Base-by-base conservation (phyloP, 768 basidiomycete genomes). In the Gymnopilus junonius region DNA sequence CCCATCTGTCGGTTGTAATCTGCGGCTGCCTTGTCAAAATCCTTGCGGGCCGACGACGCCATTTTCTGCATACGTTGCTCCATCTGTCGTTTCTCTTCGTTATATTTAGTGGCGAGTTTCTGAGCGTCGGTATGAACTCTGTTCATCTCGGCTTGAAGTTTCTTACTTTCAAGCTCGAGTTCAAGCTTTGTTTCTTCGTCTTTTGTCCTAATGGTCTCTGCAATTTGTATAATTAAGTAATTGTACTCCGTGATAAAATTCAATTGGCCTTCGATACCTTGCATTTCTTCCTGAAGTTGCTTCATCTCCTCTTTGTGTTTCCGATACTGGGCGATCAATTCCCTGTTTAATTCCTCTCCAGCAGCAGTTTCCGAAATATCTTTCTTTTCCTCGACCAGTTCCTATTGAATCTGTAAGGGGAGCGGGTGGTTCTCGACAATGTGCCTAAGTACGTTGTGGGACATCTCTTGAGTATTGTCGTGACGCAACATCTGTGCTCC, bases 341-440 rank as follows among this genome's bases (percentile, higher is more conserved):
- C 85, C 15, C 77, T 76, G 56, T 77, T 79, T 25, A 88, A 76
- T 67, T 85, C 86, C 12, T 72, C 75, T 1, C 85, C 86, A 1
- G 86, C 87, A 1, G 77, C 72, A 0, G 87, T 87, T 54, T 86
- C 72, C 1, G 78, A 73, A 17, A 88, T 77, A 39, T 80, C 76
- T 55, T 79, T 82, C 53, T 74, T 74, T 67, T 84, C 74, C 63
- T 83, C 82, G 5, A 87, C 82, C 12, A 87, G 72, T 68, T 88
- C 86, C 14, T 73, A 69, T 66, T 88, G 87, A 57, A 88, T 85
- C 20, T 76, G 78, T 2, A 88, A 74, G 2, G 81, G 70, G 1
- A 76, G 63, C 0, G 86, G 82, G 23, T 73, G 71, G 5, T 75
- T 80, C 10, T 74, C 69, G n/a, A 83, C 66, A 62, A 88, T 69